phyloP scores from a whole-genome alignment of 305 asterid genomes.

The Vinca major region DNA sequence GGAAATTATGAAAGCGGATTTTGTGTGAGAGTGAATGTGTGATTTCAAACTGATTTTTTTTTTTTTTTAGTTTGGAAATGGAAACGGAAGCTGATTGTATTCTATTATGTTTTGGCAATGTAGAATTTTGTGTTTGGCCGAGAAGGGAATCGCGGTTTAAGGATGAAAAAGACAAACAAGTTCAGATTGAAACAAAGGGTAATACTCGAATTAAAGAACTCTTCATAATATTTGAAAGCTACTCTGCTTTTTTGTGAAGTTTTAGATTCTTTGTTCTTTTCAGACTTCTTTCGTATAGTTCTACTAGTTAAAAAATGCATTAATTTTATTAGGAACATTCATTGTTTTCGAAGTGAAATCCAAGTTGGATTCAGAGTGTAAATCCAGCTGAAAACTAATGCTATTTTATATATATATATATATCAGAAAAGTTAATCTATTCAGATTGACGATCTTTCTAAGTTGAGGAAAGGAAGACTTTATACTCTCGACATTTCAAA shows the following conservation, averaged over 20 bases:
- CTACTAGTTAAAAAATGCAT: neutral
- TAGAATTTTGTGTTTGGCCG: conserved; percentile 40
- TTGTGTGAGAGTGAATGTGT: too few species aligned
- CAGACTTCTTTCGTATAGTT: neutral
- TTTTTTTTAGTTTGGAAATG: too few species aligned
- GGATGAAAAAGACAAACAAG: conserved; percentile 30
- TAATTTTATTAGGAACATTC: neutral
- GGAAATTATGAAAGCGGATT: too few species aligned
- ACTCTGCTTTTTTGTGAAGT: neutral
- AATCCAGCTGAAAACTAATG: too few species aligned
- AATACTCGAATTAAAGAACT: conserved; percentile 10
- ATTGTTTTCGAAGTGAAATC: neutral
- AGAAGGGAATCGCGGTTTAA: conserved; percentile 42
- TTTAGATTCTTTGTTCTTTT: neutral
- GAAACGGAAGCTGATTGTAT: too few species aligned
- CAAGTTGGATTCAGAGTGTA: neutral
- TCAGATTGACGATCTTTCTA: too few species aligned
- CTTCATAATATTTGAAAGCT: neutral
- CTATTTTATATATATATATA: too few species aligned
- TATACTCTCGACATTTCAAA: too few species aligned
- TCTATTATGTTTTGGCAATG: conserved; percentile 5
- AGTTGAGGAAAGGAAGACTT: too few species aligned
- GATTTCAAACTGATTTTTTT: too few species aligned
- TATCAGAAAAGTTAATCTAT: too few species aligned
- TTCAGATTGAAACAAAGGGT: conserved; percentile 41